Percentiles rank a stretch among this genome's conserved stretches.
Conservation (phyloP, 805 yeast genomes). For the Komagataella mondaviorum region DNA sequence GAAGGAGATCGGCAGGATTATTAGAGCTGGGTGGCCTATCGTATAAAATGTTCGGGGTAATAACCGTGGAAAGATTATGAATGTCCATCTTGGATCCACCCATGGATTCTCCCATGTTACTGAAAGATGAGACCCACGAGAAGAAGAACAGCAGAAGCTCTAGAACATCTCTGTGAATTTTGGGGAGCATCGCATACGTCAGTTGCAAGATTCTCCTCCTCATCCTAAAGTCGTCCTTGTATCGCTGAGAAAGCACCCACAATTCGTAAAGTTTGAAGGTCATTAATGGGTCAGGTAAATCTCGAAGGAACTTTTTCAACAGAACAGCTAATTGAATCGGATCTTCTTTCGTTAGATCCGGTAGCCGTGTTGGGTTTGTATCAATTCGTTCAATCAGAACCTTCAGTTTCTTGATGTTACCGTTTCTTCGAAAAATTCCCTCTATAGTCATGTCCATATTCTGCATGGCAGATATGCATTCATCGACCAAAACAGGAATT, state of each 20-base stretch:
- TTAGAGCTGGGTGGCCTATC: conserved; percentile 26
- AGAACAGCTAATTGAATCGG: conserved; percentile 91
- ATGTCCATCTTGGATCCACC: conserved; percentile 92
- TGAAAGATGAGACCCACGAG: conserved; percentile 92
- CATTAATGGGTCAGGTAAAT: conserved; percentile 82
- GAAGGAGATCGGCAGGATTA: conserved; percentile 9
- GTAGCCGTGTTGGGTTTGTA: conserved; percentile 53
- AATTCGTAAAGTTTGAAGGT: conserved; percentile 63
- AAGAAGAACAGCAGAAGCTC: conserved; percentile 80
- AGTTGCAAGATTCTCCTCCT: conserved; percentile 45
- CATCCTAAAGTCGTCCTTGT: conserved; percentile 23
- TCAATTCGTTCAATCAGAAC: conserved; percentile 67
- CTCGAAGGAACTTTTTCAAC: conserved; percentile 82
- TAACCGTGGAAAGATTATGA: conserved; percentile 88
- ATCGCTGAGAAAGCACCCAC: conserved; percentile 62
- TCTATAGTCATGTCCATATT: conserved; percentile 92
- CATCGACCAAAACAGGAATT: conserved; percentile 82
- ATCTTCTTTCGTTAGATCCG: conserved; percentile 57
- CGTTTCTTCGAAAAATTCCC: conserved; percentile 93
- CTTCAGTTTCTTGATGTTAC: conserved; percentile 75
- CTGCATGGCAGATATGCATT: conserved; percentile 66
- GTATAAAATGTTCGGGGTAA: conserved; percentile 83
- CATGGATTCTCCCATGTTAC: conserved; percentile 79
- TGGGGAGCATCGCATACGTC: conserved; percentile 68
- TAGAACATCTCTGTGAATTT: conserved; percentile 66